Percentiles rank a stretch among this genome's conserved stretches.
These are phyloP conservation scores for Drechslerella dactyloides DNA, from an alignment of 2,329 filamentous ascomycete species.

Conservation along the genomic window DNA sequence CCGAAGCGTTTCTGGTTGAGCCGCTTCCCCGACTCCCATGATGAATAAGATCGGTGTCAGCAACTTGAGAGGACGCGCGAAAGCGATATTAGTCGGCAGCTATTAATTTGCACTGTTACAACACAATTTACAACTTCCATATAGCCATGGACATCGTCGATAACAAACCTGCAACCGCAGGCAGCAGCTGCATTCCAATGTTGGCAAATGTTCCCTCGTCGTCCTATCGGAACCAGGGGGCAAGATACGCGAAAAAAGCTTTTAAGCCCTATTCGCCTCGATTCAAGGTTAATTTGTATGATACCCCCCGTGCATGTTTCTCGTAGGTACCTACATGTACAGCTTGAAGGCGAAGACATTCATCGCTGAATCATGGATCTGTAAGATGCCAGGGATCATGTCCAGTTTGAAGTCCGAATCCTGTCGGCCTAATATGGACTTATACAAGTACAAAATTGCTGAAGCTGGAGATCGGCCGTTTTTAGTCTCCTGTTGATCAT, in stretches of 20 bases:
- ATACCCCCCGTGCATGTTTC: neutral
- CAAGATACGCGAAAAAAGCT: slow-evolving; percentile 33
- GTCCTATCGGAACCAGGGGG: slow-evolving; percentile 24
- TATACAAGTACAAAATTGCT: neutral
- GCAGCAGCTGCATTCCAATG: neutral
- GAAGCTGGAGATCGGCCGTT: neutral
- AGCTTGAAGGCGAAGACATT: neutral
- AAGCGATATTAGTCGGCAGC: slow-evolving; percentile 5
- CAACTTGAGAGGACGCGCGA: slow-evolving; percentile 20
- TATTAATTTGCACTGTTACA: slow-evolving; percentile 20
- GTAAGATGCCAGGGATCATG: neutral
- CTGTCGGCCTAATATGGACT: slow-evolving; percentile 2
- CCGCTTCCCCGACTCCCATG: slow-evolving; percentile 7
- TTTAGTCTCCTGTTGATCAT: neutral
- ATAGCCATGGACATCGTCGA: slow-evolving; percentile 9
- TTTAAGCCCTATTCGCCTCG: slow-evolving; percentile 13
- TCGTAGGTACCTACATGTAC: neutral
- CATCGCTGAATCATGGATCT: neutral
- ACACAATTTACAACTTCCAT: slow-evolving; percentile 6
- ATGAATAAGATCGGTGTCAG: slow-evolving; percentile 4
- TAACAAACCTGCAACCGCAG: slow-evolving; percentile 3
- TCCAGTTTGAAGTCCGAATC: neutral
- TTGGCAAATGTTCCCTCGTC: slow-evolving; percentile 1
- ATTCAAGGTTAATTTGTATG: slow-evolving; percentile 5
- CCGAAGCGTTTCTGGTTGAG: slow-evolving; percentile 36